Base-by-base conservation (phyloP, 306 rosid species). In the Acacia confusa region DNA sequence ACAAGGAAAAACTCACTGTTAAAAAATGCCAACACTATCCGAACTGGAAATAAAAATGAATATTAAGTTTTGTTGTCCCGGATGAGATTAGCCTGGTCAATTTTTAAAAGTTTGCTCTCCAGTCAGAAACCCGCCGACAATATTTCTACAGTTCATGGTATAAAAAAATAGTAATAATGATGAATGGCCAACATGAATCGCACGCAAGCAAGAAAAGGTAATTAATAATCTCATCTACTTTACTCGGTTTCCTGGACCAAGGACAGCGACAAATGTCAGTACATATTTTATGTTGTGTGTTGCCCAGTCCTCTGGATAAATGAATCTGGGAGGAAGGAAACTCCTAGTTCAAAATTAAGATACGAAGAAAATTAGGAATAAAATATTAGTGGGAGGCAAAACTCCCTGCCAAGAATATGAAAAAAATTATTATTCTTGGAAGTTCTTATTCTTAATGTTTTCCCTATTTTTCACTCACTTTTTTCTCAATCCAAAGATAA, bases 241-340 rank as follows among this genome's bases (percentile, higher is more conserved):
- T 30, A 72, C 76, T 47, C 76, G 76, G 76, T 72, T 72, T 72
- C 27, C 4, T 16, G 60, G 76, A 72, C 76, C 76, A 3, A 6
- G n/a, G 74, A 70, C 25, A 70, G 57, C 44, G 66, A 60, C 30
- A 24, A 70, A 6, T 27, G 3, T 28, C 2, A 14, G 7, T 30
- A 27, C 24, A 19, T 14, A 72, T 72, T 27, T n/a, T n/a, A n/a
- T n/a, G n/a, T n/a, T n/a, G n/a, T n/a, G n/a, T 45, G 40, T 15
- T 19, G 32, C 60, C 12, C 36, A 61, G 13, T 12, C 34, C 67
- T 2, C 4, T 13, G 16, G 1, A 24, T 25, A 61, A n/a, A 61
- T 61, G 9, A 55, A n/a, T 32, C 3, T n/a, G 28, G 9, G 36
- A 61, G 20, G 38, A 27, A 27, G 67, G 27, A 27, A 61, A 27